Base-by-base conservation (phyloP, 2,329 filamentous ascomycete species). In the Ascochyta pisi region DNA sequence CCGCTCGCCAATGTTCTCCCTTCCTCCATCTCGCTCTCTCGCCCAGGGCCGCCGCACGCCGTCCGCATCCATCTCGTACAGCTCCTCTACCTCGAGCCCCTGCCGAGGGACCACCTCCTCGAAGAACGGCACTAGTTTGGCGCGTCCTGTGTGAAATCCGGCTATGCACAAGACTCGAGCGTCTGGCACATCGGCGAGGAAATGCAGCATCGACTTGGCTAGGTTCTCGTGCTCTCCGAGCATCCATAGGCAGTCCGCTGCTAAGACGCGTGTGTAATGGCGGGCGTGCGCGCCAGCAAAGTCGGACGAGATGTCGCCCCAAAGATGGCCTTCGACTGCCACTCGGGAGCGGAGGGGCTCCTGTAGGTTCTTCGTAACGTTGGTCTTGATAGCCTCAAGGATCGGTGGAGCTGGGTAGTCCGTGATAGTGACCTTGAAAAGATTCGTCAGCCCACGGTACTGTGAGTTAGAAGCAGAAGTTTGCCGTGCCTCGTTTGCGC, bases 181-280 rank as follows among this genome's bases (percentile, higher is more conserved):
- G 12, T 65, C 71, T 1, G 75, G 64, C 3, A 68, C 73, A 5
- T 68, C 68, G 1, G 71, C 76, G 16, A 91, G 78, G 68, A 91
- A 89, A 73, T 86, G 84, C 5, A 80, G 73, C 68, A 91, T 84
- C 23, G 87, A 89, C 38, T 69, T 73, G 42, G 82, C 82, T 24
- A 92, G 80, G 71, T 87, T 89, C n/a, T 75, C 80, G 73, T 92
- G 89, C 77, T 91, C 84, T 78, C 82, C 83, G 1, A 85, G 84
- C 86, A 91, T 90, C 89, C 89, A 92, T 53, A 90, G 81, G 67
- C 89, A 91, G 74, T 92, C 89, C 59, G 87, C 86, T 0, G 86
- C 86, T n/a, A 91, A 75, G 37, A 92, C 79, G 54, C 86, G 82
- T 41, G 85, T 85, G 67, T 87, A 90, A 1, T 62, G 54, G 8